Evolutionary conservation across 2,329 filamentous ascomycete genomes (phyloP).

Genomic region (Aureobasidium sp.): DNA sequence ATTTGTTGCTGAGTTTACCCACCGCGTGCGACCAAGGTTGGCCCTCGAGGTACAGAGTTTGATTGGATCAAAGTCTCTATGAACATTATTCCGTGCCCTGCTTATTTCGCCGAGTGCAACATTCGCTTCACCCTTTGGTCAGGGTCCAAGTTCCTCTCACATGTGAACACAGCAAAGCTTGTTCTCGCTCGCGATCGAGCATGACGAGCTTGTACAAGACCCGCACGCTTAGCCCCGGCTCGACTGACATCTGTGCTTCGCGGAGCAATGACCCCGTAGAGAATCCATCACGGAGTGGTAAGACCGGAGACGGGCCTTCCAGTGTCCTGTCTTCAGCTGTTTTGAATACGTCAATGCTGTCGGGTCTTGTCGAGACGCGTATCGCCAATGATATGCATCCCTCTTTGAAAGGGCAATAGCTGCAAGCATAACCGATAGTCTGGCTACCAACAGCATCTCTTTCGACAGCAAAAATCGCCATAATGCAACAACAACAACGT

Average conservation of each 20-base stretch:
- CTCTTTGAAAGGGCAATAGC: neutral
- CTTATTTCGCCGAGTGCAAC: constrained; percentile 5
- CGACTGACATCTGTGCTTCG: neutral
- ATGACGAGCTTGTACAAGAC: neutral
- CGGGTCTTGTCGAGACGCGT: neutral
- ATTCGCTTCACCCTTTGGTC: neutral
- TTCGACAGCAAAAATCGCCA: neutral
- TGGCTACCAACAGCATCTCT: constrained; percentile 1
- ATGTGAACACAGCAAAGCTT: neutral
- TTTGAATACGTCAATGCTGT: neutral
- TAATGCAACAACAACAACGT: neutral
- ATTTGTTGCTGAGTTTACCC: neutral
- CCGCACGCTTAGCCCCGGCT: neutral
- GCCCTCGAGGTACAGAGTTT: neutral
- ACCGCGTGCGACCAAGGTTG: neutral
- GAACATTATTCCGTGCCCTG: constrained; percentile 1
- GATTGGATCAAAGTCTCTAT: constrained; percentile 1
- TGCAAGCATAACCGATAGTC: neutral
- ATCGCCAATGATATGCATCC: neutral
- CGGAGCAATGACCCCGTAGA: neutral
- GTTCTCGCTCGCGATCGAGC: neutral
- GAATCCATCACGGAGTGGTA: neutral
- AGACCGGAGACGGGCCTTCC: neutral
- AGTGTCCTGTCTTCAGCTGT: neutral
- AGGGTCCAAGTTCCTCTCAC: neutral